Base-by-base conservation (phyloP, 2,329 filamentous ascomycete species). In the Pseudogymnoascus sp. region DNA sequence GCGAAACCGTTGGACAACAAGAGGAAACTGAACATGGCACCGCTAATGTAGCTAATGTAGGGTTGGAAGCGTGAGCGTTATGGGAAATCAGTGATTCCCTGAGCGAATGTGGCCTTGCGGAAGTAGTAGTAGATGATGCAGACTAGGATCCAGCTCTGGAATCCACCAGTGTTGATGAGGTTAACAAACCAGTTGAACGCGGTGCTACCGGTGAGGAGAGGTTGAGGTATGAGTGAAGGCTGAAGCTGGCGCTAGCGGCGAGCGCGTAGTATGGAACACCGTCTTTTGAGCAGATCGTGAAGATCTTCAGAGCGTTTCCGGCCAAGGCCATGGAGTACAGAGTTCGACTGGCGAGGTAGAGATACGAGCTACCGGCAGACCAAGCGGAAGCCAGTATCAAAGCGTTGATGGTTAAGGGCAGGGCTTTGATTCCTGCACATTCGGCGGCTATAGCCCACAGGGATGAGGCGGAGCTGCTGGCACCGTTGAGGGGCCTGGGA, bases 1-100 rank as follows among this genome's bases (percentile, higher is more conserved):
- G 81, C 80, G 70, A 88, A 88, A 1, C 86, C 86, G 65, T 87
- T 88, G 70, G 86, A 79, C 1, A 88, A 72, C 2, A 76, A 75
- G 16, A 88, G 75, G 61, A 85, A 76, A 1, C 72, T 74, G 68
- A 86, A 83, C 21, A 77, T 74, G 4, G 80, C 71, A 19, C 87
- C 76, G 6, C 79, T 78, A 60, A 82, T 70, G 65, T 77, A 85
- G 0, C 85, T 79, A 4, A 81, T 83, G 65, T 79, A 85, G 0
- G 85, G 84, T 68, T 86, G 84, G 4, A 86, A 68, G 21, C 70
- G 70, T n/a, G 79, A 82, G 29, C 74, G 74, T 68, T 84, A 87
- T 0, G 84, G 82, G 4, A 83, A 75, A 3, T 72, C 71, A 14
- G 64, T 69, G 29, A 83, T 73, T 7, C 76, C 75, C 62, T 84